These are phyloP conservation scores for Xylaria digitata DNA, from an alignment of 2,329 filamentous ascomycete genomes.

Conservation along the genomic window DNA sequence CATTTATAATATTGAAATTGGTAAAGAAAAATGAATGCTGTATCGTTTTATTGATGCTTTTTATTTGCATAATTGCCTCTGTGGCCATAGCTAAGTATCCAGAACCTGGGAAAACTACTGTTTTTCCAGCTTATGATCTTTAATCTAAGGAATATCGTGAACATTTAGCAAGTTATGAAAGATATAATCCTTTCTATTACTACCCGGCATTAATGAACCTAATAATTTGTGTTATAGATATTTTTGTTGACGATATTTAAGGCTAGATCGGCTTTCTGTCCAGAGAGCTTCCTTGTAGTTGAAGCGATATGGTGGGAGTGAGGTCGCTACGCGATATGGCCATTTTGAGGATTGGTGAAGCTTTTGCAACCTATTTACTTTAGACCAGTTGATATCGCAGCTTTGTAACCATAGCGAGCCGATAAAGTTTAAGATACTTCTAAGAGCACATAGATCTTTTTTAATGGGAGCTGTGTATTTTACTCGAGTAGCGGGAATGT, in stretches of 20 bases:
- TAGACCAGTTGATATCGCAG: slow-evolving; percentile 21
- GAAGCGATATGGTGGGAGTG: not conserved
- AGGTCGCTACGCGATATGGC: not conserved
- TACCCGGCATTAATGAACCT: not conserved
- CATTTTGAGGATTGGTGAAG: slow-evolving; percentile 25
- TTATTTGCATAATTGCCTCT: not conserved
- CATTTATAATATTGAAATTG: slow-evolving; percentile 39
- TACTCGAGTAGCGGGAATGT: not conserved
- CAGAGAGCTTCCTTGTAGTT: not conserved
- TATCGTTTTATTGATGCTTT: not conserved
- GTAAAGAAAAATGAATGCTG: not conserved
- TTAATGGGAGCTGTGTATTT: slow-evolving; percentile 25
- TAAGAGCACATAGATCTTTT: too few relatives aligned
- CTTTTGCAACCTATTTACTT: slow-evolving; percentile 17
- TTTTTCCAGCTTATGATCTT: not conserved
- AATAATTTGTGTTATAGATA: not conserved
- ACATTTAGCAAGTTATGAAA: not conserved
- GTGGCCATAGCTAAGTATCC: not conserved
- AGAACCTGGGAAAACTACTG: not conserved
- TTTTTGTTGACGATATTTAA: not conserved
- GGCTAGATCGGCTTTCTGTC: not conserved
- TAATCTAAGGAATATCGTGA: not conserved
- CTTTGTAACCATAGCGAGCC: slow-evolving; percentile 30
- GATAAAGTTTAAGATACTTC: too few relatives aligned
- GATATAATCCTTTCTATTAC: not conserved